These are phyloP conservation scores for Astrephomene gubernaculifera DNA, from an alignment of 139 green algal genomes.

Conservation along the genomic window DNA sequence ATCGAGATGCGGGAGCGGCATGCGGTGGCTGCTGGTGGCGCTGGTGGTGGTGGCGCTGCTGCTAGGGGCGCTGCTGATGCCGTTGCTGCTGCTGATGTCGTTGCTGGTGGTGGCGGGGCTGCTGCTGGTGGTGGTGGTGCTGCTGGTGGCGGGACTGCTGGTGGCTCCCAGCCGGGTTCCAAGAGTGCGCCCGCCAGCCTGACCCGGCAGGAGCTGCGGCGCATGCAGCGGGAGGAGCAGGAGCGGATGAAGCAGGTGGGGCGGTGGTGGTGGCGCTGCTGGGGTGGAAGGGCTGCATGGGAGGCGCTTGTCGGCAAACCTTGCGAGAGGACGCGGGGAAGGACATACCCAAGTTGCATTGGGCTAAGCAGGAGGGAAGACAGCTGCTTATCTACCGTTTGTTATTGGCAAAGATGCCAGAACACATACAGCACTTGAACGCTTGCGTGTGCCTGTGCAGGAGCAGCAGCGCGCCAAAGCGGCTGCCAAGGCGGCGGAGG, in stretches of 20 bases:
- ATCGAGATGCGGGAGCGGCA: background rate
- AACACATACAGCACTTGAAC: too few relatives aligned
- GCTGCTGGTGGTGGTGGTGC: background rate
- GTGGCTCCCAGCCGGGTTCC: background rate
- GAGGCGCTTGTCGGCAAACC: background rate
- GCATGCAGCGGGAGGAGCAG: constrained; percentile 22
- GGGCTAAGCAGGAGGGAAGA: too few relatives aligned
- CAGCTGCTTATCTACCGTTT: too few relatives aligned
- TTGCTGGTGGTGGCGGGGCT: background rate
- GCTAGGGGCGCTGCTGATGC: background rate
- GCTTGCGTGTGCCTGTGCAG: background rate
- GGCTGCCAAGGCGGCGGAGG: constrained; percentile 1
- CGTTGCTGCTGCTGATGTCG: background rate
- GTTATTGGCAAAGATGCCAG: too few relatives aligned
- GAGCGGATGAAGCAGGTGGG: constrained; percentile 29
- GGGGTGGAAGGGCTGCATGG: background rate
- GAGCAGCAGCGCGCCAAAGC: constrained; percentile 26
- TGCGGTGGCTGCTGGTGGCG: background rate
- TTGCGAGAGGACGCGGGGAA: too few relatives aligned
- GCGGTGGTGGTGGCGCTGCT: background rate
- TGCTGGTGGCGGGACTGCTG: background rate
- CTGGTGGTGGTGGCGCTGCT: background rate
- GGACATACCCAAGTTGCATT: too few relatives aligned
- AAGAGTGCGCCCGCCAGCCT: background rate
- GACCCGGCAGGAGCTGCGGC: constrained; percentile 22